Evolutionary conservation across 192 early-diverging fungal species (phyloP), one percentile per base, ranked within the genome.

Genomic region (Umbelopsis ramanniana): DNA sequence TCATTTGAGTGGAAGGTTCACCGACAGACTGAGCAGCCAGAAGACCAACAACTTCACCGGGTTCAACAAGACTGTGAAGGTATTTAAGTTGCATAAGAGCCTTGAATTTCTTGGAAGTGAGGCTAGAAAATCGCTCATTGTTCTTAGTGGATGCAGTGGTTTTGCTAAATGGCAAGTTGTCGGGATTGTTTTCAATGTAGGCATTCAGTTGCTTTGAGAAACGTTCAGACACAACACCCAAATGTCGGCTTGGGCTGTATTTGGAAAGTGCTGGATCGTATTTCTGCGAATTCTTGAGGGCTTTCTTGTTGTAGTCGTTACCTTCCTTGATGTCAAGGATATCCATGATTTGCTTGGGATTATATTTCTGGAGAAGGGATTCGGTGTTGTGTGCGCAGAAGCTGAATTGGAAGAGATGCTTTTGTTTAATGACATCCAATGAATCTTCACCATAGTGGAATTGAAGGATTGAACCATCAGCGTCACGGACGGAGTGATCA

Each of bases 1-100:
- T 99, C 98, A 99, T 99, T 78, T 99, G 98, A 17, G 98, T 99
- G 50, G 96, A 97, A 50, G 98, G 98, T 84, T 99, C 98, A 53
- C 98, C 98, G 69, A 99, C 92, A 76, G 90, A 91, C 81, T 99
- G 97, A 19, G 97, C 97, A 21, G 98, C 98, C 67, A 99, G 85
- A 37, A 98, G 79, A 67, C 98, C 98, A 70, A 99, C 98, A 55
- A 94, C 91, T 81, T 99, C 98, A 71, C 98, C 98, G 14, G 98
- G 95, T 50, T 98, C 98, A 37, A 95, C 96, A 22, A 98, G 86
- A 70, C 93, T 91, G 73, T 93, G 89, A 78, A 96, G 86, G 81
- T 98, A 99, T 80, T 98, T 95, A 66, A 98, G 86, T 52, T 98
- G 87, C 95, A 97, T 96, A 54, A 99, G 82, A 29, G 89, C 84